phyloP scores from a whole-genome alignment of 1,284 basidiomycete genomes.

The Ustilago shanxiensis region DNA sequence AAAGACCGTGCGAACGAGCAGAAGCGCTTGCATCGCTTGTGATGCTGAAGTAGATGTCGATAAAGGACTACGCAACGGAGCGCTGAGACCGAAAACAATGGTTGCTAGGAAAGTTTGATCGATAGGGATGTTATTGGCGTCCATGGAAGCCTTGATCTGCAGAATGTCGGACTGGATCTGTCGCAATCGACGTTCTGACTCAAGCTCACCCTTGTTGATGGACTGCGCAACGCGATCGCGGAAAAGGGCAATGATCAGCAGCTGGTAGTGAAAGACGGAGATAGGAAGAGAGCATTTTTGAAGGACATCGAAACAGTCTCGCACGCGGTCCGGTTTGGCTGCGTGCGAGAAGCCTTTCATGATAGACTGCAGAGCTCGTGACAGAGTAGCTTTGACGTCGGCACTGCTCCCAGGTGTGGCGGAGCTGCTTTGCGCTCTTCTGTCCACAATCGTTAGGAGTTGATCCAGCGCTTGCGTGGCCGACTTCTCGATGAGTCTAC shows the following conservation, averaged over 20 bases:
- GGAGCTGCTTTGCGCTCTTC: neutral
- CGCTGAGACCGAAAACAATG: slow-evolving; percentile 25
- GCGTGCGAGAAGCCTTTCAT: slow-evolving; percentile 19
- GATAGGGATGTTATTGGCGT: slow-evolving; percentile 8
- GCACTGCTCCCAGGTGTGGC: neutral
- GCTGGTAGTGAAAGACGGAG: slow-evolving; percentile 27
- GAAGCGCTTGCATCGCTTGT: slow-evolving; percentile 2
- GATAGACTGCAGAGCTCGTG: slow-evolving; percentile 12
- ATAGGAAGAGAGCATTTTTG: neutral
- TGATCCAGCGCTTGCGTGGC: neutral
- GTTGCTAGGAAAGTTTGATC: slow-evolving; percentile 45
- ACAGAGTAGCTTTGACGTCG: neutral
- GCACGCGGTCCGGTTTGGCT: slow-evolving; percentile 12
- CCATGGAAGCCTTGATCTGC: slow-evolving; percentile 25
- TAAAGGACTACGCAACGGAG: slow-evolving; percentile 30
- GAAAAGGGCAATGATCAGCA: slow-evolving; percentile 32
- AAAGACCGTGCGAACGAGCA: slow-evolving; percentile 14
- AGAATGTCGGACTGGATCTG: slow-evolving; percentile 15
- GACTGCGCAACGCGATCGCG: neutral
- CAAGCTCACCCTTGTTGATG: neutral
- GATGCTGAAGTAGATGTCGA: neutral
- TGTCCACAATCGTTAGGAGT: slow-evolving; percentile 4
- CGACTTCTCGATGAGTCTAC: neutral
- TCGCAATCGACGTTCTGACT: slow-evolving; percentile 7
- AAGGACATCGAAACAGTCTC: slow-evolving; percentile 24